Conservation (phyloP, 768 basidiomycete species). For the Agaricus blazei region DNA sequence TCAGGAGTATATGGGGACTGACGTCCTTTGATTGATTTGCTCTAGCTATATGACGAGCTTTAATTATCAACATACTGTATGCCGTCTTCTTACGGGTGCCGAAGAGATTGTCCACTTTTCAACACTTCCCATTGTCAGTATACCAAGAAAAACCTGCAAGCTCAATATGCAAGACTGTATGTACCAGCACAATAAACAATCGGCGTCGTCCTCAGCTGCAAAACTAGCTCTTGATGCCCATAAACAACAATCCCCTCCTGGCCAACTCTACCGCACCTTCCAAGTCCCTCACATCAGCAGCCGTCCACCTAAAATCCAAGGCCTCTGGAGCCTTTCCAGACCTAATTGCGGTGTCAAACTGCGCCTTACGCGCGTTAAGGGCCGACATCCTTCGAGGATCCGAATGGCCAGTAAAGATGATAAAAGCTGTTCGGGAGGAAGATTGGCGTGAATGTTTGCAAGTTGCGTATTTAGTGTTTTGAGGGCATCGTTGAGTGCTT, state of each 20-base stretch:
- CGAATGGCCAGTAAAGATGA: conserved; percentile 85
- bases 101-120: too few species aligned
- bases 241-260: conserved; percentile 79
- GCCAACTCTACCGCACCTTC: conserved; percentile 78
- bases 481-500: conserved; percentile 33
- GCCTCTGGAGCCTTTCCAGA: conserved; percentile 53
- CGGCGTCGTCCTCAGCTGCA: too few species aligned
- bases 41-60: too few species aligned
- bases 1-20: background rate
- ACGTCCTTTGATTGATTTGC: background rate
- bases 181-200: background rate
- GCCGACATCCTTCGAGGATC: conserved; percentile 80
- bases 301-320: conserved; percentile 65
- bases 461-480: conserved; percentile 58
- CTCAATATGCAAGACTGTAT: background rate
- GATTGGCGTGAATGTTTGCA: conserved; percentile 50
- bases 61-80: too few species aligned
- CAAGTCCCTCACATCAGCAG: conserved; percentile 68
- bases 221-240: conserved; percentile 43
- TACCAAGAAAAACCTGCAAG: background rate
- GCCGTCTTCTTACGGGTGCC: too few species aligned
- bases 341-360: conserved; percentile 66
- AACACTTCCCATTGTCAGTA: too few species aligned
- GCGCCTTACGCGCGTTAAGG: conserved; percentile 62
- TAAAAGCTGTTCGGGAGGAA: conserved; percentile 76